Percentiles rank a stretch among this genome's conserved stretches.
These are phyloP conservation scores for Huntiella bhutanensis DNA, from an alignment of 2,329 filamentous ascomycete genomes.

Conservation along the genomic window DNA sequence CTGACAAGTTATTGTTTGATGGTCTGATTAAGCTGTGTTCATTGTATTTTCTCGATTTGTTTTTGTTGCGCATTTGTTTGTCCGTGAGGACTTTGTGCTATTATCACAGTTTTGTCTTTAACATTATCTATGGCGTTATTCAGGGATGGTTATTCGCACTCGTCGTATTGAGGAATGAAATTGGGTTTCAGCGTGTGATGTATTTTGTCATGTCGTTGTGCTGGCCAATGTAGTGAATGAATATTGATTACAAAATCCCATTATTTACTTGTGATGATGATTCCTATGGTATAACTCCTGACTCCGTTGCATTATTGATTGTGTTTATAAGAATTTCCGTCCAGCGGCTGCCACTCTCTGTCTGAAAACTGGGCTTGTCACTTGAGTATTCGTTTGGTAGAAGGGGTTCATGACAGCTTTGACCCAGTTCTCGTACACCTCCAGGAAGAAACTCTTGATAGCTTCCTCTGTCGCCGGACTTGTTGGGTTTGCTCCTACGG, in stretches of 20 bases:
- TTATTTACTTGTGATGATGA: neutral
- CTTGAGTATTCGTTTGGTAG: slow-evolving; percentile 67
- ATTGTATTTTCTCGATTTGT: neutral
- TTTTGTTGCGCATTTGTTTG: slow-evolving; percentile 3
- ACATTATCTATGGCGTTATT: slow-evolving; percentile 10
- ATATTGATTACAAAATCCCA: slow-evolving; percentile 12
- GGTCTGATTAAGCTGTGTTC: no score
- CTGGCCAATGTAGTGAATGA: neutral
- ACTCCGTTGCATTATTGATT: no score
- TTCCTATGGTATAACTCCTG: no score
- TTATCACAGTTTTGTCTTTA: slow-evolving; percentile 7
- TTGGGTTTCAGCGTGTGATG: neutral
- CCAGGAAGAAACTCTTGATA: slow-evolving; percentile 80
- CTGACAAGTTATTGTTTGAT: no score
- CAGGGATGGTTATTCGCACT: slow-evolving; percentile 1
- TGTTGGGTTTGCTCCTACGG: slow-evolving; percentile 66
- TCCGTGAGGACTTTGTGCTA: slow-evolving; percentile 3
- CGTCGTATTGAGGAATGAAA: no score
- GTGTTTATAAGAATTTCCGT: slow-evolving; percentile 61
- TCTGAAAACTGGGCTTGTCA: slow-evolving; percentile 74
- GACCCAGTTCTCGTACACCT: slow-evolving; percentile 92
- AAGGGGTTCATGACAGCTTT: slow-evolving; percentile 97
- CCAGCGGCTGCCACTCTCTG: slow-evolving; percentile 67
- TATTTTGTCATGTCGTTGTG: slow-evolving; percentile 11
- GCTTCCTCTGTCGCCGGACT: slow-evolving; percentile 87